Percentiles rank a stretch among this genome's conserved stretches.
Conservation (phyloP, 345 rosid species). For the Sapria himalayana region DNA sequence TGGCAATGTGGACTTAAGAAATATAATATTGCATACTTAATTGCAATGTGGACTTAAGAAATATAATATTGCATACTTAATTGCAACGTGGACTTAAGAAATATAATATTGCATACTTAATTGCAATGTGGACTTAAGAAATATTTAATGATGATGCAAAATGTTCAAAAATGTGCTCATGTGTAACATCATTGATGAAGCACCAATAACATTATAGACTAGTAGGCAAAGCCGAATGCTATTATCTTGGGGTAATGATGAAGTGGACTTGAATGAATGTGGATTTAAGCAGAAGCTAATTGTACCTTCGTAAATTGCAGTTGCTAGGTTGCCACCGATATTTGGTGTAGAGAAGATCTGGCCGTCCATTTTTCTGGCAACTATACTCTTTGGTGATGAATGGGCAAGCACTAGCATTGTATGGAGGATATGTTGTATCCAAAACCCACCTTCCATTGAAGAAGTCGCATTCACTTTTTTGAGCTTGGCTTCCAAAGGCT, state of each 20-base stretch:
- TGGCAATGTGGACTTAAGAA: no score
- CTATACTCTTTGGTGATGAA: slow-evolving; percentile 45
- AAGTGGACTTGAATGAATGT: background rate
- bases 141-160: slow-evolving; percentile 1
- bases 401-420: slow-evolving; percentile 35
- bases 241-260: background rate
- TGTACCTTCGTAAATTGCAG: slow-evolving; percentile 36
- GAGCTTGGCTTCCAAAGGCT: no score
- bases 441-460: slow-evolving; percentile 55
- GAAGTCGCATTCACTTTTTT: slow-evolving; percentile 23
- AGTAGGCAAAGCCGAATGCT: background rate
- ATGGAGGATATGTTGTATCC: slow-evolving; percentile 45
- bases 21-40: no score
- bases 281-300: background rate
- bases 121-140: no score
- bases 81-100: no score
- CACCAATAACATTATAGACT: background rate
- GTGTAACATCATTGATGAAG: background rate
- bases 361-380: slow-evolving; percentile 55
- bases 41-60: no score
- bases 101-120: no score
- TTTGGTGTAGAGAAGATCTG: slow-evolving; percentile 29
- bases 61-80: no score
- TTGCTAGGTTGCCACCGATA: slow-evolving; percentile 56
- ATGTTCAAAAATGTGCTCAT: background rate